These are phyloP conservation scores for Podila clonocystis DNA, from an alignment of 192 early-diverging fungal species.

Conservation along the genomic window DNA sequence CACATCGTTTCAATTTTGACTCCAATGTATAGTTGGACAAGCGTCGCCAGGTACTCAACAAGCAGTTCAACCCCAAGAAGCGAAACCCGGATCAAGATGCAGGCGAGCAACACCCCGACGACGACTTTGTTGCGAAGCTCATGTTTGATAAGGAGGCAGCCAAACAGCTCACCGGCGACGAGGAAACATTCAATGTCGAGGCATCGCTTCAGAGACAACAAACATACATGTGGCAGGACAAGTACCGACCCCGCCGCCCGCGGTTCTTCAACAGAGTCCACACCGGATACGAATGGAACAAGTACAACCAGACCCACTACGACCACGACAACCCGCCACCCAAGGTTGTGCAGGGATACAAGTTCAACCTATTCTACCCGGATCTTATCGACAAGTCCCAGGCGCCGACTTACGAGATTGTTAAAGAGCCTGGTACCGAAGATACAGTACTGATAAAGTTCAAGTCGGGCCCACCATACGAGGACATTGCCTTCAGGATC, in stretches of 20 bases:
- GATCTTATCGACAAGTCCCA: constrained; percentile 93
- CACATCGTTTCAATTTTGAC: not conserved
- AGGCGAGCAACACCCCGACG: constrained; percentile 49
- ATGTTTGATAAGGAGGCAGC: constrained; percentile 78
- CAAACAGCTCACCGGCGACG: constrained; percentile 80
- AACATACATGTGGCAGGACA: constrained; percentile 89
- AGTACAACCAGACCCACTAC: constrained; percentile 99
- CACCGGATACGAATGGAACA: constrained; percentile 99
- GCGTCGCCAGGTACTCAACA: constrained; percentile 61
- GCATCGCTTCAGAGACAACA: constrained; percentile 68
- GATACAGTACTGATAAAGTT: constrained; percentile 93
- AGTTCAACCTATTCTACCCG: constrained; percentile 98
- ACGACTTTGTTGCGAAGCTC: constrained; percentile 57
- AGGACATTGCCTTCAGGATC: constrained; percentile 97
- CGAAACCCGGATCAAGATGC: constrained; percentile 25
- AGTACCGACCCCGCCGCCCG: constrained; percentile 95
- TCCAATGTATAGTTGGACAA: constrained; percentile 53
- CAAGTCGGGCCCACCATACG: constrained; percentile 94
- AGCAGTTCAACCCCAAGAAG: constrained; percentile 65
- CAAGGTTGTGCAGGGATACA: constrained; percentile 97
- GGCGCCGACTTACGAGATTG: constrained; percentile 91
- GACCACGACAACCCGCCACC: constrained; percentile 97
- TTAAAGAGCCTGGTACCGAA: constrained; percentile 73
- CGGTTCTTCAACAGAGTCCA: constrained; percentile 97
- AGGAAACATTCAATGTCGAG: constrained; percentile 83